A percentile compares a stretch with the other conserved stretches of the same genome.
Conservation (phyloP, 1,284 basidiomycete genomes). For the Apiotrichum brassicae region DNA sequence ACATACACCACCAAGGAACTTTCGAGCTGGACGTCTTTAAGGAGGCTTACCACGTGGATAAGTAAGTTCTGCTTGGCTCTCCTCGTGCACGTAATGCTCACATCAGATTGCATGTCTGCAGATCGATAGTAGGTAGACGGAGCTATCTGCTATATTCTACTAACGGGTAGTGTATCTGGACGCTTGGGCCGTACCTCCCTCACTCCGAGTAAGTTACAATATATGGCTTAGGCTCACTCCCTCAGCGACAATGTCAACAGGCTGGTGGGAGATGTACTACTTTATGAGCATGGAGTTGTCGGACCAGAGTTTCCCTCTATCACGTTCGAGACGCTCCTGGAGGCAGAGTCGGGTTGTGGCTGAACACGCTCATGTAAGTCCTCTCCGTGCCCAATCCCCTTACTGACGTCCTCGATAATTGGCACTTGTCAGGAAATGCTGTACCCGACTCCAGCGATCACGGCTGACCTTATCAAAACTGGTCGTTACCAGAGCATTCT, state of each 20-base stretch:
- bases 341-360: slow-evolving; percentile 12
- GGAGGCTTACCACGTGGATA: slow-evolving; percentile 16
- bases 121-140: slow-evolving; percentile 14
- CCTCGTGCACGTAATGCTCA: slow-evolving; percentile 5
- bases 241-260: slow-evolving; percentile 8
- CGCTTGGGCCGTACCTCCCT: slow-evolving; percentile 13
- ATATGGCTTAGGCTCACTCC: too few relatives aligned
- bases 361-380: slow-evolving; percentile 17
- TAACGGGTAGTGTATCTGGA: slow-evolving; percentile 14
- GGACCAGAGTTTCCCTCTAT: not conserved
- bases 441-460: slow-evolving; percentile 12
- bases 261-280: slow-evolving; percentile 15
- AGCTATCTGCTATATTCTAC: not conserved
- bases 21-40: slow-evolving; percentile 7
- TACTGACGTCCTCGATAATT: not conserved
- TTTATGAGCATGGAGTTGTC: slow-evolving; percentile 2
- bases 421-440: slow-evolving; percentile 4
- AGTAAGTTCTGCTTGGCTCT: slow-evolving; percentile 3
- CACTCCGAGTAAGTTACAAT: slow-evolving; percentile 7
- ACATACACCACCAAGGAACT: slow-evolving; percentile 7
- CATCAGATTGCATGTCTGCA: slow-evolving; percentile 16
- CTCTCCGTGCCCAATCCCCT: too few relatives aligned
- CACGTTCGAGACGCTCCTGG: not conserved
- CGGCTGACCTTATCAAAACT: slow-evolving; percentile 17
- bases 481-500: slow-evolving; percentile 18